Evolutionary conservation across 306 rosid species (phyloP).

Genomic region (Prunus mongolica): DNA sequence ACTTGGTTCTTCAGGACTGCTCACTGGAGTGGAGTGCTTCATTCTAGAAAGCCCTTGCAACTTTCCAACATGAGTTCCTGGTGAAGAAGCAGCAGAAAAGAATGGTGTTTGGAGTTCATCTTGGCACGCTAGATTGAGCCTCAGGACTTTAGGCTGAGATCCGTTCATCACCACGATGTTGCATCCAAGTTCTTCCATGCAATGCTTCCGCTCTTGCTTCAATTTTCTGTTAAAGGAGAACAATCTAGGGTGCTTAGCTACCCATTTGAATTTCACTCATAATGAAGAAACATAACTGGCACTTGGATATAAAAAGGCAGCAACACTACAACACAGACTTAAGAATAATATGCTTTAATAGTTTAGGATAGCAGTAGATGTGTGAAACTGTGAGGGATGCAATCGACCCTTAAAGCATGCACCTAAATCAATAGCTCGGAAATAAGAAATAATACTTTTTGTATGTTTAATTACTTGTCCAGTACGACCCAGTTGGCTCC

Average conservation of each 20-base stretch:
- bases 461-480: constrained; percentile 88
- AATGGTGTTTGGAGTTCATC: constrained; percentile 76
- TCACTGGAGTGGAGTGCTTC: constrained; percentile 79
- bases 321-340: not conserved
- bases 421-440: constrained; percentile 46
- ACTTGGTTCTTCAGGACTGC: constrained; percentile 79
- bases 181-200: constrained; percentile 82
- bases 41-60: constrained; percentile 42
- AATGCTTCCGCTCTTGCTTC: constrained; percentile 83
- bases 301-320: not conserved
- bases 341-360: not conserved
- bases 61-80: constrained; percentile 41
- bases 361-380: not conserved
- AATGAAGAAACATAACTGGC: not conserved
- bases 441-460: constrained; percentile 67
- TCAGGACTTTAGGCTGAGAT: constrained; percentile 68
- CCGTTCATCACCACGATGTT: constrained; percentile 85
- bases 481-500: constrained; percentile 95
- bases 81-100: constrained; percentile 75
- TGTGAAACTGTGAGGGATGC: constrained; percentile 2
- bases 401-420: not conserved
- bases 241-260: not conserved
- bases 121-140: constrained; percentile 71
- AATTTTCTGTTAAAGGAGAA: constrained; percentile 63
- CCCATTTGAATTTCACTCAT: not conserved